A percentile compares a stretch with the other conserved stretches of the same genome.
Conservation (phyloP, 345 rosid species). For the Noccaea caerulescens region DNA sequence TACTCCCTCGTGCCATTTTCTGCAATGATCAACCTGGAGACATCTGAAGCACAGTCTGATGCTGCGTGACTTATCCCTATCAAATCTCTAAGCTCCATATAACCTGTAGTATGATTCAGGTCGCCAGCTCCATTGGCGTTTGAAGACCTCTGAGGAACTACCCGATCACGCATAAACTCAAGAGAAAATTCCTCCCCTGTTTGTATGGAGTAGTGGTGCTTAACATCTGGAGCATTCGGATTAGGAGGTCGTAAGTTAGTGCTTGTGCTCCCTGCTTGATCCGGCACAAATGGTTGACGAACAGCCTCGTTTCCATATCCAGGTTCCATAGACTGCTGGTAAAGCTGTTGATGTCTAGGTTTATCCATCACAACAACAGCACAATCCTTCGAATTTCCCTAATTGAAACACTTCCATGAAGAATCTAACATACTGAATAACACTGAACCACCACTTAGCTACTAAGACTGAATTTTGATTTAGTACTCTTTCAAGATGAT, state of each 20-base stretch:
- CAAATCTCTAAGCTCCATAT: constrained; percentile 69
- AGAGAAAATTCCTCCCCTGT: constrained; percentile 95
- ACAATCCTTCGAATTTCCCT: constrained; percentile 10
- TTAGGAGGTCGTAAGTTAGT: constrained; percentile 50
- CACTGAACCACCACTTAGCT: background rate
- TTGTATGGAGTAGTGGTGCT: constrained; percentile 74
- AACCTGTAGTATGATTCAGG: constrained; percentile 54
- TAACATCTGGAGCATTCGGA: constrained; percentile 55
- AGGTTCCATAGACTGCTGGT: constrained; percentile 53
- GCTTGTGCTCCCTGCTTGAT: constrained; percentile 50
- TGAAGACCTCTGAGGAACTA: constrained; percentile 55
- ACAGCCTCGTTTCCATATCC: constrained; percentile 57
- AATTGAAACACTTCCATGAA: background rate
- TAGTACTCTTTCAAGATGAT: constrained; percentile 17
- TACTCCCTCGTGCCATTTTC: constrained; percentile 56
- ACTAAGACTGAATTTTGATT: background rate
- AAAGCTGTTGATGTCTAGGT: constrained; percentile 45
- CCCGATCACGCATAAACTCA: constrained; percentile 85
- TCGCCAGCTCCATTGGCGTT: constrained; percentile 50
- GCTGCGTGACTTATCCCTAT: constrained; percentile 64
- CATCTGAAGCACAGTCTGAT: constrained; percentile 69
- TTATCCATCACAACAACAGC: constrained; percentile 51
- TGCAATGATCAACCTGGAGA: constrained; percentile 49
- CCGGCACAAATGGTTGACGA: constrained; percentile 51
- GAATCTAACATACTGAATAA: constrained; percentile 2